Evolutionary conservation across 441 rosid genomes (phyloP).

Genomic region (Dalechampia spathulata): DNA sequence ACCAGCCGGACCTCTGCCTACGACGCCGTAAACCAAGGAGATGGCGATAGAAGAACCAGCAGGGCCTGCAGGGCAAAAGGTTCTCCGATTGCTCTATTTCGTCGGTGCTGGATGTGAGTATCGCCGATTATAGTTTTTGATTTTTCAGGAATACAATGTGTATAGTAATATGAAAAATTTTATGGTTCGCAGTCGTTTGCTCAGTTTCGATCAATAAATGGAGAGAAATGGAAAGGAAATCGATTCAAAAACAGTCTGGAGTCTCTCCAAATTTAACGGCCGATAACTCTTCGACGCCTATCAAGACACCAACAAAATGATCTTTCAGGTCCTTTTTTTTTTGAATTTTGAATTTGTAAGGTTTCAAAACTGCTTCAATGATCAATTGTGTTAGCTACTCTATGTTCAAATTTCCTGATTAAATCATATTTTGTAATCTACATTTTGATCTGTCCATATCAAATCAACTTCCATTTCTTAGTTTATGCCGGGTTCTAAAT

Average conservation of each 20-base stretch:
- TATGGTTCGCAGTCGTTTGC: conserved; percentile 50
- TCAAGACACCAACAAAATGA: conserved; percentile 31
- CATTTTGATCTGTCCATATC: too few relatives aligned
- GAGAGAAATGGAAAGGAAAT: conserved; percentile 52
- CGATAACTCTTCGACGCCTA: conserved; percentile 17
- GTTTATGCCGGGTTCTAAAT: too few relatives aligned
- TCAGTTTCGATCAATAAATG: conserved; percentile 54
- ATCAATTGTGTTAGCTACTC: too few relatives aligned
- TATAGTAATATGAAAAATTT: too few relatives aligned
- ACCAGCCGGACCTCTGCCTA: too few relatives aligned
- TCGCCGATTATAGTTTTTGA: too few relatives aligned
- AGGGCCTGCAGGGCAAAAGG: conserved; percentile 57
- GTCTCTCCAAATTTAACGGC: conserved; percentile 8
- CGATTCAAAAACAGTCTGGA: conserved; percentile 29
- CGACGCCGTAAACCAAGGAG: too few relatives aligned
- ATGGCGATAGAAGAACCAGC: conserved; percentile 45
- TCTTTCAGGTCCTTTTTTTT: conserved; percentile 10
- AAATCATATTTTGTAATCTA: too few relatives aligned
- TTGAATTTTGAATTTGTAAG: too few relatives aligned
- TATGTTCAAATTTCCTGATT: too few relatives aligned
- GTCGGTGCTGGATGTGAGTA: conserved; percentile 69
- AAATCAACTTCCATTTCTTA: too few relatives aligned
- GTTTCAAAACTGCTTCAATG: not conserved
- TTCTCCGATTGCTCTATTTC: conserved; percentile 45
- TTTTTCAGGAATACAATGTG: too few relatives aligned